A percentile compares a stretch with the other conserved stretches of the same genome.
These are phyloP conservation scores for Tolypocladium nubicola DNA, from an alignment of 2,329 filamentous ascomycete genomes.

Conservation along the genomic window DNA sequence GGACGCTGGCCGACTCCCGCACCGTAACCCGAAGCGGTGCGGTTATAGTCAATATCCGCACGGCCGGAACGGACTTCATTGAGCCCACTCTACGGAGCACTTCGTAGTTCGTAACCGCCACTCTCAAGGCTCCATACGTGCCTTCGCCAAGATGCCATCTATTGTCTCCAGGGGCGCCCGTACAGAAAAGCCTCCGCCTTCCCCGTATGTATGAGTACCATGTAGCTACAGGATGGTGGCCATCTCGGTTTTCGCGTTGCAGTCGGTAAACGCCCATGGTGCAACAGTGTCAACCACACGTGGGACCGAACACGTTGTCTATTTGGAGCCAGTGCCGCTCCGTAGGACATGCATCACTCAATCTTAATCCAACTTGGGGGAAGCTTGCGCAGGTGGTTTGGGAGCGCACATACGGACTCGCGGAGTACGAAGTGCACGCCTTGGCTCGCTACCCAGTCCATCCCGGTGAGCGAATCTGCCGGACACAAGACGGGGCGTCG, in stretches of 20 bases:
- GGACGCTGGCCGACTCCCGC: background rate
- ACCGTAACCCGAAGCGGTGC: background rate
- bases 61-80: too few species aligned
- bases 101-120: too few species aligned
- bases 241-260: background rate
- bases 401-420: background rate
- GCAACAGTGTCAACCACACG: background rate
- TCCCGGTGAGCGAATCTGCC: background rate
- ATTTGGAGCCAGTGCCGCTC: background rate
- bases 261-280: too few species aligned
- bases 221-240: background rate
- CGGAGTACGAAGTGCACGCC: background rate
- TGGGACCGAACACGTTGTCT: background rate
- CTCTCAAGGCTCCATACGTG: too few species aligned
- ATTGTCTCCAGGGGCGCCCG: background rate
- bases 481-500: background rate
- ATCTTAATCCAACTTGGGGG: background rate
- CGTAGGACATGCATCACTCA: background rate
- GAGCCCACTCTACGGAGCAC: too few species aligned
- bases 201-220: too few species aligned
- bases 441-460: background rate
- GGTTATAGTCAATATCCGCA: too few species aligned
- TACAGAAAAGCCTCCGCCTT: background rate
- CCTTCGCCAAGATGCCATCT: background rate
- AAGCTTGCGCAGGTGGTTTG: background rate